phyloP scores from a whole-genome alignment of 257 asterid genomes.

The Leonotis leonurus region DNA sequence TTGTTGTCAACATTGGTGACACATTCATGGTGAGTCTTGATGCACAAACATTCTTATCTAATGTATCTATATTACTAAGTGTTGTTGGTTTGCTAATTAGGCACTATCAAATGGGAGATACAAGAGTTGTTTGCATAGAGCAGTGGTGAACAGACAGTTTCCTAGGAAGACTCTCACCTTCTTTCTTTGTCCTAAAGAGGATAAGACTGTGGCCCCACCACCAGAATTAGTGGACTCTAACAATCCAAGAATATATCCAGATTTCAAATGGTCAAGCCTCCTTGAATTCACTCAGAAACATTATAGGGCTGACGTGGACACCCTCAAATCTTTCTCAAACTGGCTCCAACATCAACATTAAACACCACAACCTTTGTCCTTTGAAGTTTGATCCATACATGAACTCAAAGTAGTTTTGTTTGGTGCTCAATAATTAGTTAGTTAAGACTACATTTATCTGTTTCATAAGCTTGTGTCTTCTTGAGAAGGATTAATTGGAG shows the following conservation, averaged over 20 bases:
- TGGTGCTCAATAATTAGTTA: no score
- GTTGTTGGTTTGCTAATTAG: conserved; percentile 24
- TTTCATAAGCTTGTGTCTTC: no score
- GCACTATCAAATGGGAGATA: conserved; percentile 74
- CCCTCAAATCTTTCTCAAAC: conserved; percentile 51
- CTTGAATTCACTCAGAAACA: conserved; percentile 76
- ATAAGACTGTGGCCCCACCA: conserved; percentile 77
- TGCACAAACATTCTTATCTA: not conserved
- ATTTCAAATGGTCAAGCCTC: conserved; percentile 61
- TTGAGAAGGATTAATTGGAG: no score
- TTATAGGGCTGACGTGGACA: conserved; percentile 74
- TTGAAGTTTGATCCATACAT: no score
- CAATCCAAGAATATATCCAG: conserved; percentile 58
- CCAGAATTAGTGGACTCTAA: conserved; percentile 57
- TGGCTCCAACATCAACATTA: conserved; percentile 39
- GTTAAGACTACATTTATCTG: no score
- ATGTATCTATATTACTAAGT: not conserved
- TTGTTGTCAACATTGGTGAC: conserved; percentile 80
- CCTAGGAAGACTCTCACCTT: conserved; percentile 78
- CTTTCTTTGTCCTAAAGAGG: conserved; percentile 66
- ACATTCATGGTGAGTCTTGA: conserved; percentile 58
- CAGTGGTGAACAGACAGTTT: conserved; percentile 69
- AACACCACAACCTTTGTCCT: not conserved
- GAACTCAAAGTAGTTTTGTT: no score
- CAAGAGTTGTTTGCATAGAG: conserved; percentile 74